Evolutionary conservation across 768 basidiomycete species (phyloP), one percentile per base, ranked within the genome.

Genomic region (Astraeus odoratus): DNA sequence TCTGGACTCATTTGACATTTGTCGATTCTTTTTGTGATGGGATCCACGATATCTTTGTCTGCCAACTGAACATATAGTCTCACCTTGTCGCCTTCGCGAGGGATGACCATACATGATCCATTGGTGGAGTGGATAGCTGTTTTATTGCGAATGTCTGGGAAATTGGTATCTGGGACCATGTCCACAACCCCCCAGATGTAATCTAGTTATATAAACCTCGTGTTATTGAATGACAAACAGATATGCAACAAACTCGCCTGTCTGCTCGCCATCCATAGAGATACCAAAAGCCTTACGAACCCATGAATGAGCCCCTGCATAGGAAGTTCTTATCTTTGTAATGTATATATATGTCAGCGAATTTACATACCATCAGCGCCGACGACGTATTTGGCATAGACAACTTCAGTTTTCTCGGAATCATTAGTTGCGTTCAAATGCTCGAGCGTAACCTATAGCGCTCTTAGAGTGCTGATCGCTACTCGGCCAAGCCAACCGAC

Each of bases 141-240:
- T 51, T 69, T 72, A 45, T 79, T 80, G 15, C 86, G 78, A 48
- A 85, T 80, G 57, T 89, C 85, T 0, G 87, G 87, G 48, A 88
- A 86, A 56, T 87, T 68, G 1, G 85, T 86, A n/a, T 80, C 73
- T 0, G 81, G 81, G 20, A 76, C 54, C 40, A 78, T 67, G 60
- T 89, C 89, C 16, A 89, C 64, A 3, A 91, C 88, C 3, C 89
- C 89, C 89, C 89, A 92, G 16, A 90, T 72, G 46, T 76, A 83
- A 43, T 89, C 81, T 65, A 31, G n/a, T 31, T 31, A 31, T 31
- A 4, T 31, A 4, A n/a, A 5, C 10, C 4, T 31, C 30, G 69
- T 73, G 37, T 15, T 5, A 16, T 9, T n/a, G n/a, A n/a, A n/a
- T n/a, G n/a, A n/a, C n/a, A n/a, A n/a, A n/a, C n/a, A n/a, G n/a